phyloP scores from a whole-genome alignment of 2,329 filamentous ascomycete species.

The Pyricularia sp. region DNA sequence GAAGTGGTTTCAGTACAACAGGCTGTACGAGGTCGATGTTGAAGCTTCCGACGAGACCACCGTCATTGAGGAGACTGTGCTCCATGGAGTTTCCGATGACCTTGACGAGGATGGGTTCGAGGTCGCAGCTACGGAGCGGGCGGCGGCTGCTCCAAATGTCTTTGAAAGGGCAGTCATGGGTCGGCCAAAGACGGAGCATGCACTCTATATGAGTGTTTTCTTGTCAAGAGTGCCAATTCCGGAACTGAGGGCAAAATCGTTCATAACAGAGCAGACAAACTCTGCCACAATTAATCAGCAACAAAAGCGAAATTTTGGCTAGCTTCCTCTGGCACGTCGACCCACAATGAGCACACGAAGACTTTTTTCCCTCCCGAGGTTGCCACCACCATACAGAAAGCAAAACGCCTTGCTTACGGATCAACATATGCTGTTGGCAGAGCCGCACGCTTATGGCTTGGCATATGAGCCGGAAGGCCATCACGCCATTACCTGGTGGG shows the following conservation, averaged over 20 bases:
- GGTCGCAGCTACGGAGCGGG: not conserved
- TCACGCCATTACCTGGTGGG: not conserved
- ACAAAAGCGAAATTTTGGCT: slow-evolving; percentile 4
- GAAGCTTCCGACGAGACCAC: slow-evolving; percentile 12
- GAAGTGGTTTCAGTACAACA: slow-evolving; percentile 44
- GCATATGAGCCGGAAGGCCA: not conserved
- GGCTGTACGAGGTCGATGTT: slow-evolving; percentile 33
- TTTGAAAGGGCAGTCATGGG: slow-evolving; percentile 39
- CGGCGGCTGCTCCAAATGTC: slow-evolving; percentile 40
- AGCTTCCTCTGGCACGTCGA: not conserved
- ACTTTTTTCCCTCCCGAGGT: not conserved
- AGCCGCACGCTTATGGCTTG: not conserved
- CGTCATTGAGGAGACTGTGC: slow-evolving; percentile 28
- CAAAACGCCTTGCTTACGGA: not conserved
- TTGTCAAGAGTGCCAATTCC: slow-evolving; percentile 40
- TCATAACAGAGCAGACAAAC: slow-evolving; percentile 34
- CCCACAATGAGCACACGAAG: not conserved
- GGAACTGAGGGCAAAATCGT: slow-evolving; percentile 36
- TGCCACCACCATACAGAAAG: not conserved
- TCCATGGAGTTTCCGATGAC: slow-evolving; percentile 17
- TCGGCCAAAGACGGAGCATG: slow-evolving; percentile 25
- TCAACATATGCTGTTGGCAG: not conserved
- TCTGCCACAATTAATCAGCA: slow-evolving; percentile 15
- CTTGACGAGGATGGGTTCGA: slow-evolving; percentile 10
- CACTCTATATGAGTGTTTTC: slow-evolving; percentile 46